Evolutionary conservation across 495 filamentous ascomycete genomes (phyloP), one percentile per base, ranked within the genome.

Genomic region (Apodospora peruviana): DNA sequence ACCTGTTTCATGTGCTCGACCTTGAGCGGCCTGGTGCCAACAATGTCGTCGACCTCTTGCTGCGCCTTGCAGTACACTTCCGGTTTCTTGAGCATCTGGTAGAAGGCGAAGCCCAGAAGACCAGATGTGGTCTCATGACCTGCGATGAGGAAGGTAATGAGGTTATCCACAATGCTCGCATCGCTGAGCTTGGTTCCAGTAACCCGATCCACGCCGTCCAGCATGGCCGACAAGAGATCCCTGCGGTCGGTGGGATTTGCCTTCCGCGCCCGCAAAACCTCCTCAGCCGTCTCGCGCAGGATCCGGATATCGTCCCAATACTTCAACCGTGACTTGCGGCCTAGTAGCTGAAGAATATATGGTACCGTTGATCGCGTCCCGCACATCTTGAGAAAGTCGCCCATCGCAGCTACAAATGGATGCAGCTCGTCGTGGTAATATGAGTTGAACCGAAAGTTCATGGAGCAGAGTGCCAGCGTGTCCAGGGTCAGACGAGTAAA

Each of bases 401-500:
- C 66, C 85, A 89, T 86, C 7, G 83, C 81, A 21, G 68, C 60
- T 20, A 88, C 67, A 52, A 89, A 88, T 0, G 84, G 82, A 53
- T 88, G 84, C 50, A 82, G 56, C 0, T 82, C 74, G 21, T 85
- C 78, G 25, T 73, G 70, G 53, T 88, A 88, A 62, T 83, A 88
- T 10, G 78, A 82, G 56, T 90, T 90, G 71, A 90, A 90, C 16
- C 86, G 79, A 37, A 73, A 83, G 23, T 78, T 80, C 84, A 90
- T 87, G 0, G 86, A 67, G 55, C 83, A 88, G 11, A 90, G 72
- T 4, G 83, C 82, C 18, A 90, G 78, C 0, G 83, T 84, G 53
- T 91, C 86, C 11, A 91, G 72, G 2, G 84, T 83, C 34, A 91
- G 62, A 9, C 85, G 78, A 2, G 87, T 90, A 50, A 90, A 88